phyloP scores from a whole-genome alignment of 768 basidiomycete genomes.

The Daedaleopsis nitida region DNA sequence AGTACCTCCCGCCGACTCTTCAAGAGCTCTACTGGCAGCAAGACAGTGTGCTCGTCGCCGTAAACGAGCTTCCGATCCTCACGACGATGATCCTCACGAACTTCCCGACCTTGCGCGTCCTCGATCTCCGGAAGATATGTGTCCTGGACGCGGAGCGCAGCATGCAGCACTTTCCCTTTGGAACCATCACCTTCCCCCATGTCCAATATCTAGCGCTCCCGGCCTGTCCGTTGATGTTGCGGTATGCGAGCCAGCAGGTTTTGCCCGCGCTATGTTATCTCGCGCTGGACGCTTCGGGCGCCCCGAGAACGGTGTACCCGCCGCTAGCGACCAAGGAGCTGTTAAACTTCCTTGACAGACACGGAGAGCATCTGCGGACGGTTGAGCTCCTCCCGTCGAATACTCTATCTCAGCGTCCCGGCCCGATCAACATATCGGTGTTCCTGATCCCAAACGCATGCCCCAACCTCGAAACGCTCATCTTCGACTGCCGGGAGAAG shows the following conservation, averaged over 20 bases:
- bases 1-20: conserved; percentile 43
- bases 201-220: conserved; percentile 48
- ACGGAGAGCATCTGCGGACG: conserved; percentile 41
- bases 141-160: conserved; percentile 23
- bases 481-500: conserved; percentile 34
- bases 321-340: conserved; percentile 25
- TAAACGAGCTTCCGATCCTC: conserved; percentile 28
- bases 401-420: conserved; percentile 24
- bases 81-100: conserved; percentile 40
- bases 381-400: conserved; percentile 41
- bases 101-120: conserved; percentile 43
- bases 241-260: conserved; percentile 38
- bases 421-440: conserved; percentile 41
- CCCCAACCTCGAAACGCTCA: conserved; percentile 47
- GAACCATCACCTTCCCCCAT: conserved; percentile 36
- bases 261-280: conserved; percentile 48
- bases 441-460: conserved; percentile 47
- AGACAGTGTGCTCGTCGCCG: conserved; percentile 16
- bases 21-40: conserved; percentile 50
- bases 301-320: conserved; percentile 9
- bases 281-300: conserved; percentile 35
- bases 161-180: conserved; percentile 20
- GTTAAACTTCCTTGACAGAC: conserved; percentile 40
- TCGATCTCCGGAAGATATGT: conserved; percentile 48
- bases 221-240: conserved; percentile 38